Evolutionary conservation across 495 filamentous ascomycete species (phyloP).

Genomic region (Xylaria acuta): DNA sequence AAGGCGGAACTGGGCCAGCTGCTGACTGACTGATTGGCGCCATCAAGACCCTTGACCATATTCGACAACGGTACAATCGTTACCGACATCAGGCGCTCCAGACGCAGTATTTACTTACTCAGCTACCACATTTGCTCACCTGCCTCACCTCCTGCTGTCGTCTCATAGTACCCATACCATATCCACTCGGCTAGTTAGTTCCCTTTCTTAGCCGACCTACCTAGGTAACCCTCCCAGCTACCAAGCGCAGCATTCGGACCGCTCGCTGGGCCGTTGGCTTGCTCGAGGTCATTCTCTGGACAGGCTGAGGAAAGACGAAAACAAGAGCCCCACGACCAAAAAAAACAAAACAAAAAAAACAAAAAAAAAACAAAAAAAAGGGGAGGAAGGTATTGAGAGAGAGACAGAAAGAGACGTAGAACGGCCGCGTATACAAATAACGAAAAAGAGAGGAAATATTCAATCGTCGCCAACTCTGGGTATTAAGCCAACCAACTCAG

Average conservation of each 20-base stretch:
- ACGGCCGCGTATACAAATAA: neutral
- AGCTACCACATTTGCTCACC: slow-evolving; percentile 29
- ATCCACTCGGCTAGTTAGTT: slow-evolving; percentile 28
- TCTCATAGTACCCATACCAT: slow-evolving; percentile 7
- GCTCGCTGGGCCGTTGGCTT: slow-evolving; percentile 21
- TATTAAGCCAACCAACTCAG: neutral
- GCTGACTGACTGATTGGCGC: slow-evolving; percentile 7
- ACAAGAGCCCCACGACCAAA: neutral
- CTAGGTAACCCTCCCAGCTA: slow-evolving; percentile 23
- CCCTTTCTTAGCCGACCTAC: slow-evolving; percentile 29
- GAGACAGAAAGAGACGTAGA: neutral
- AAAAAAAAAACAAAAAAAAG: neutral
- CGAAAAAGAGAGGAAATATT: neutral
- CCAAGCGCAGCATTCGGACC: slow-evolving; percentile 30
- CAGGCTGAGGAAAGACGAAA: neutral
- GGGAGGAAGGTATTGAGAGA: neutral
- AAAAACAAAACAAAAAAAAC: too few relatives aligned
- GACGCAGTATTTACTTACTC: slow-evolving; percentile 26
- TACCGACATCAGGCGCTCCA: slow-evolving; percentile 24
- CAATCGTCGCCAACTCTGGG: neutral
- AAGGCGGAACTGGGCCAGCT: slow-evolving; percentile 5
- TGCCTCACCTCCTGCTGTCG: slow-evolving; percentile 18
- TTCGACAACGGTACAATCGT: slow-evolving; percentile 15
- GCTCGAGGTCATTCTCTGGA: slow-evolving; percentile 5
- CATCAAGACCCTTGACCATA: slow-evolving; percentile 10